Base-by-base conservation (phyloP, 106 monocot species). In the Amphibolis antarctica region DNA sequence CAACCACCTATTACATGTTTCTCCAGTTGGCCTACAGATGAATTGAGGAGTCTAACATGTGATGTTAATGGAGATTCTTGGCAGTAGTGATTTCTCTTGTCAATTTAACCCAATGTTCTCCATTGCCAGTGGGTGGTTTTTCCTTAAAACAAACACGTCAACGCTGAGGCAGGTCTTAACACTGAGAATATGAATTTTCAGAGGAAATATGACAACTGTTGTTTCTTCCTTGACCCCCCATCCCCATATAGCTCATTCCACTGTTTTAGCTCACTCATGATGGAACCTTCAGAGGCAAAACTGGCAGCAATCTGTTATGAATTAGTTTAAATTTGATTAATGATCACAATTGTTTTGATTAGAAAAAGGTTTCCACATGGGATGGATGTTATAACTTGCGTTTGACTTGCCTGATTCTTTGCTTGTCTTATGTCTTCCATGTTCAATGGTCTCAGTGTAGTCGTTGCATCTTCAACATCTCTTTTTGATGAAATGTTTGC, bases 361-460 rank as follows among this genome's bases (percentile, higher is more conserved):
- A 49, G 13, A n/a, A 49, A 24, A 24, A 10, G 11, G 28, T 17
- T 14, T 26, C 26, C 4, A 27, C 28, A 53, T 1, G 53, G 23
- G 50, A 17, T 51, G 50, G 36, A 36, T 36, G 36, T 4, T 36
- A 36, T 36, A 2, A 4, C 7, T 2, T 36, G 2, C 36, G 7
- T 36, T 2, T 28, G 28, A 63, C 72, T 77, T 44, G 83, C 90
- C 61, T 90, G 90, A 67, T 74, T 83, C 65, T 90, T 90, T 53
- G 90, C 90, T 15, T 83, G 76, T 60, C 75, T 80, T 74, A 90
- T 72, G 72, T 90, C 90, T 53, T 76, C 76, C 86, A 90, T 90
- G 45, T 68, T 86, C 55, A 90, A 70, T 26, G 78, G 76, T 42
- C 90, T 75, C 9, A 90, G 78, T 17, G 42, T 62, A 17, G 81